Evolutionary conservation across 768 basidiomycete species (phyloP).

Genomic region (Amanita muscaria): DNA sequence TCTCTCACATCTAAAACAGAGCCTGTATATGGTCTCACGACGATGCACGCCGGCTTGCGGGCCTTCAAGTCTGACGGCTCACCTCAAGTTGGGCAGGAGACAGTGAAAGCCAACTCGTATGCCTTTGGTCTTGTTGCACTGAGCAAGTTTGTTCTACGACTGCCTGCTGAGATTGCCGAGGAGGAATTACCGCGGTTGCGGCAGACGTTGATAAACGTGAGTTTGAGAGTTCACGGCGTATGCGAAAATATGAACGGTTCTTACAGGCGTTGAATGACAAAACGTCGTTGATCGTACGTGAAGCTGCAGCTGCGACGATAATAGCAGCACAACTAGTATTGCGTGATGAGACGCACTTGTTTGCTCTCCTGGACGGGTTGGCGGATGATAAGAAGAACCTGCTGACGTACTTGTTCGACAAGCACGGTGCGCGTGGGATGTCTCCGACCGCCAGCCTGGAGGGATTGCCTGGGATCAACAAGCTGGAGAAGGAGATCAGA

Average conservation of each 20-base stretch:
- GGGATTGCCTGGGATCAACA: conserved; percentile 48
- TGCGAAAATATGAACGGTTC: conserved; percentile 5
- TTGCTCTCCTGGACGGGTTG: conserved; percentile 69
- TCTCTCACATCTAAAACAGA: conserved; percentile 62
- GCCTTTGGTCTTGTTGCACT: conserved; percentile 80
- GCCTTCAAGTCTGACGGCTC: conserved; percentile 49
- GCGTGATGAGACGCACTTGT: conserved; percentile 76
- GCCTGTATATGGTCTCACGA: conserved; percentile 79
- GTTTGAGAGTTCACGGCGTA: conserved; percentile 15
- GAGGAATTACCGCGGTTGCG: conserved; percentile 78
- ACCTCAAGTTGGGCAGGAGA: conserved; percentile 33
- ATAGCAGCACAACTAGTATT: conserved; percentile 80
- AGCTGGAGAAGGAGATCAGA: conserved; percentile 72
- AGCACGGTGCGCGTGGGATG: conserved; percentile 63
- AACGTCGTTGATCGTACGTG: conserved; percentile 68
- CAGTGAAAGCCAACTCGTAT: conserved; percentile 56
- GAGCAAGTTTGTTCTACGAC: conserved; percentile 72
- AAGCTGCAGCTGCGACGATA: conserved; percentile 74
- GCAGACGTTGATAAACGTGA: conserved; percentile 58
- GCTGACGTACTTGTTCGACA: conserved; percentile 83
- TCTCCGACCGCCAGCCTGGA: conserved; percentile 14
- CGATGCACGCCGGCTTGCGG: conserved; percentile 65
- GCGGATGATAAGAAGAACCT: conserved; percentile 90
- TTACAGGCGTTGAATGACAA: conserved; percentile 61
- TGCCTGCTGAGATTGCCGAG: conserved; percentile 79